A percentile compares a stretch with the other conserved stretches of the same genome.
Evolutionary conservation across 805 yeast species (phyloP).

Genomic region (Starmerella tilneyi): DNA sequence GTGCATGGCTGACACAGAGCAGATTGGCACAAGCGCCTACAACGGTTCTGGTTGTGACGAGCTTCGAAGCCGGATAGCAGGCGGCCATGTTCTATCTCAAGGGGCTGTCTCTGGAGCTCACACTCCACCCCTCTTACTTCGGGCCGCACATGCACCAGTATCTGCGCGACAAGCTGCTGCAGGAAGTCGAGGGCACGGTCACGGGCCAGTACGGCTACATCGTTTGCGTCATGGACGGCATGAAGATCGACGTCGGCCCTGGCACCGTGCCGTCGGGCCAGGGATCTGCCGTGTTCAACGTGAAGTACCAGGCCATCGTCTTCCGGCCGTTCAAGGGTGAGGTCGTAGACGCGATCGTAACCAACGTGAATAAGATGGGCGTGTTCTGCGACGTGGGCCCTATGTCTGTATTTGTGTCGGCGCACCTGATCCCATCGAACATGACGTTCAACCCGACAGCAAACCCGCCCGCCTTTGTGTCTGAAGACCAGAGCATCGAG

Average conservation of each 20-base stretch:
- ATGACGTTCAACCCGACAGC: slow-evolving; percentile 90
- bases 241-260: slow-evolving; percentile 88
- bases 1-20: too few relatives aligned
- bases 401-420: slow-evolving; percentile 82
- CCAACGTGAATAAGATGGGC: slow-evolving; percentile 89
- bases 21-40: too few relatives aligned
- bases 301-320: slow-evolving; percentile 89
- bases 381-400: slow-evolving; percentile 98
- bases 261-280: slow-evolving; percentile 84
- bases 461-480: slow-evolving; percentile 95
- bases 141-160: slow-evolving; percentile 97
- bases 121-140: slow-evolving; percentile 93
- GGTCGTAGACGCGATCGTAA: slow-evolving; percentile 93
- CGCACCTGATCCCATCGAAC: slow-evolving; percentile 88
- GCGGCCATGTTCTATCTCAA: slow-evolving; percentile 38
- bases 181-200: slow-evolving; percentile 97
- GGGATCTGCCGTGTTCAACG: slow-evolving; percentile 94
- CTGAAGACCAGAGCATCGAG: slow-evolving; percentile 88
- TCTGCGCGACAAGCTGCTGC: slow-evolving; percentile 75
- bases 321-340: slow-evolving; percentile 99
- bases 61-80: too few relatives aligned
- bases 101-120: slow-evolving; percentile 81
- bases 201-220: slow-evolving; percentile 98
- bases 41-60: too few relatives aligned
- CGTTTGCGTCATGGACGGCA: slow-evolving; percentile 88